phyloP scores from a whole-genome alignment of 495 filamentous ascomycete species.

The Podospora pseudopauciseta region DNA sequence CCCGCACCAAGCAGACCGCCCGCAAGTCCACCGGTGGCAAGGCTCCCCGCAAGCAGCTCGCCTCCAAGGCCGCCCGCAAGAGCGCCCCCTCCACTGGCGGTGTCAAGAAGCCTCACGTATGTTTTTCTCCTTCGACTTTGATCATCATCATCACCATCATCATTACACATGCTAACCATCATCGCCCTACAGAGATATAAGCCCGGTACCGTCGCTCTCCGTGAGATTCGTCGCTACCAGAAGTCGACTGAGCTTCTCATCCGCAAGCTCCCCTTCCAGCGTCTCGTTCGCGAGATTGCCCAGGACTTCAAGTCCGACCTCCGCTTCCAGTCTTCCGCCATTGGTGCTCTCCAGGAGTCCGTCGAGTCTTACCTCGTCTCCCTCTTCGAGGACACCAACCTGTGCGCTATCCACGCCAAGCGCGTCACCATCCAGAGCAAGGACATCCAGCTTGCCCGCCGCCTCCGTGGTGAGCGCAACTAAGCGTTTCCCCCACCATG shows the following conservation, averaged over 20 bases:
- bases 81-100: conserved; percentile 56
- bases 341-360: conserved; percentile 99
- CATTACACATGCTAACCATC: too few species aligned
- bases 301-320: conserved; percentile 99
- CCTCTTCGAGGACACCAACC: conserved; percentile 99
- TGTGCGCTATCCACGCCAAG: conserved; percentile 99
- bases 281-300: conserved; percentile 98
- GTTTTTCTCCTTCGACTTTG: too few species aligned
- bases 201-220: conserved; percentile 99
- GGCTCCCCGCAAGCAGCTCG: conserved; percentile 96
- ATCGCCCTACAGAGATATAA: conserved; percentile 65
- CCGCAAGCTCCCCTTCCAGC: conserved; percentile 99
- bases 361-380: conserved; percentile 99
- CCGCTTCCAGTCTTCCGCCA: conserved; percentile 99
- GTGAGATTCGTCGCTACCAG: conserved; percentile 99
- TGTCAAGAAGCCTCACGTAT: conserved; percentile 98
- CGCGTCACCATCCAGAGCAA: conserved; percentile 93
- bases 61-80: conserved; percentile 54
- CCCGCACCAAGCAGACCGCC: conserved; percentile 99
- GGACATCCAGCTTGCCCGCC: conserved; percentile 95
- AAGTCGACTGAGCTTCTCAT: conserved; percentile 99
- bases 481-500: conserved; percentile 29
- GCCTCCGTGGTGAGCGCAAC: conserved; percentile 91
- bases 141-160: too few species aligned
- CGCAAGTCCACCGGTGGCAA: conserved; percentile 99